Percentiles rank a stretch among this genome's conserved stretches.
These are phyloP conservation scores for Furcasterigmium furcatum DNA, from an alignment of 2,329 filamentous ascomycete species.

Conservation along the genomic window DNA sequence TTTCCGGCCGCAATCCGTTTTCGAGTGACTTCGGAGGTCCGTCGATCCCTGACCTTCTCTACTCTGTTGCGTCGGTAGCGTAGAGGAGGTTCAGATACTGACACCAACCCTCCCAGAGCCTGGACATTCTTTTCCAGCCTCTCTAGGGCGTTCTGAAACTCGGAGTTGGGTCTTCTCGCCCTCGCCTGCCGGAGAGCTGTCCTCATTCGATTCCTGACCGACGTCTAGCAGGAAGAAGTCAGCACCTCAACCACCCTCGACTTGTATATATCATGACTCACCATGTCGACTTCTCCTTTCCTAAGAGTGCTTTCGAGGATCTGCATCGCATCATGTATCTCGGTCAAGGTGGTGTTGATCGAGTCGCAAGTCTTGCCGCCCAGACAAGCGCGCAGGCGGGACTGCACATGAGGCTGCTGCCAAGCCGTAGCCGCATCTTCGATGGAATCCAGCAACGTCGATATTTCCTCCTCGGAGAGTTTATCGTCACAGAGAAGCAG, in stretches of 20 bases:
- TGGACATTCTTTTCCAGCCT: background rate
- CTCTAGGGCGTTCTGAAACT: background rate
- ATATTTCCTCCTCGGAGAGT: background rate
- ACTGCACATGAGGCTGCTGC: background rate
- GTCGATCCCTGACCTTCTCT: background rate
- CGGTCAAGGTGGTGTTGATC: background rate
- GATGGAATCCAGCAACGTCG: background rate
- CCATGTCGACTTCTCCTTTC: background rate
- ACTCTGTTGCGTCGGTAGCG: too few species aligned
- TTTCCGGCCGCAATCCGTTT: background rate
- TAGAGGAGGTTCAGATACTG: background rate
- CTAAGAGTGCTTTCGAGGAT: background rate
- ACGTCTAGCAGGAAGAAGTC: background rate
- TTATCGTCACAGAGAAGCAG: background rate
- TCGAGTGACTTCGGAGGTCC: background rate
- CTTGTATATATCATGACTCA: background rate
- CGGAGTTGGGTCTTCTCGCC: background rate
- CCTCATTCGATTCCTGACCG: background rate
- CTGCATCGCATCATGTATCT: background rate
- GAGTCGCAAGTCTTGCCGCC: background rate
- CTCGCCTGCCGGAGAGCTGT: background rate
- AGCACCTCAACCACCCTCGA: background rate
- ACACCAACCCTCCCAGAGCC: background rate
- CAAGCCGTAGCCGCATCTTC: background rate
- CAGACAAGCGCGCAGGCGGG: background rate